Conservation (phyloP, 441 rosid genomes). For the Sinapis alba region DNA sequence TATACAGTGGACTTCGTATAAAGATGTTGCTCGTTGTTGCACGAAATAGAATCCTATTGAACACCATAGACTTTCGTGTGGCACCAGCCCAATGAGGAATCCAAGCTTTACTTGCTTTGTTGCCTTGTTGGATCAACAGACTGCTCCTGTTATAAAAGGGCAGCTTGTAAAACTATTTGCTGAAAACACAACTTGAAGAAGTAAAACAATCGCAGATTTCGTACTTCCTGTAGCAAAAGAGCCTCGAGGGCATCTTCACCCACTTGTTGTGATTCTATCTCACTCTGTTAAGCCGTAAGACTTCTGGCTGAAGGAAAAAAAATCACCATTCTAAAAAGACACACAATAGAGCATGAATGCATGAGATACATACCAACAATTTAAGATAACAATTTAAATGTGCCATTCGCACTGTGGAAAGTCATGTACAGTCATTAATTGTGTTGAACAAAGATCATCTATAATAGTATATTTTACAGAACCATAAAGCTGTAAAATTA, state of each 20-base stretch:
- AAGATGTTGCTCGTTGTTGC: constrained; percentile 93
- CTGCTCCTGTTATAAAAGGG: constrained; percentile 51
- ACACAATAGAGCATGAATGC: neutral
- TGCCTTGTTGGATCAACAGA: constrained; percentile 66
- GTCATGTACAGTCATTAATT: neutral
- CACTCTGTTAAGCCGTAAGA: neutral
- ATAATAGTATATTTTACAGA: neutral
- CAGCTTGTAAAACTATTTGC: constrained; percentile 14
- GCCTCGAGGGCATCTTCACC: constrained; percentile 69
- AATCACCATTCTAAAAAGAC: neutral
- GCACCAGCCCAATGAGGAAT: constrained; percentile 78
- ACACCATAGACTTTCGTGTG: constrained; percentile 74
- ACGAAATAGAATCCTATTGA: constrained; percentile 91
- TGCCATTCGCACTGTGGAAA: no score
- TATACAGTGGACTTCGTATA: constrained; percentile 58
- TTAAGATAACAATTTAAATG: no score
- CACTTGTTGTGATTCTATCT: neutral
- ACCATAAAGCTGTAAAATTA: neutral
- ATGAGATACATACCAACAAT: neutral
- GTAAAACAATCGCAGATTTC: constrained; percentile 1
- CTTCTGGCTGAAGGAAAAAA: neutral
- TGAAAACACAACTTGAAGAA: constrained; percentile 15
- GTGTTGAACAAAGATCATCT: neutral
- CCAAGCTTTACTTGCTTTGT: constrained; percentile 93
- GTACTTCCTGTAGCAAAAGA: constrained; percentile 59